Percentiles rank a stretch among this genome's conserved stretches.
Evolutionary conservation across 495 filamentous ascomycete genomes (phyloP).

Genomic region (Annulohypoxylon bovei): DNA sequence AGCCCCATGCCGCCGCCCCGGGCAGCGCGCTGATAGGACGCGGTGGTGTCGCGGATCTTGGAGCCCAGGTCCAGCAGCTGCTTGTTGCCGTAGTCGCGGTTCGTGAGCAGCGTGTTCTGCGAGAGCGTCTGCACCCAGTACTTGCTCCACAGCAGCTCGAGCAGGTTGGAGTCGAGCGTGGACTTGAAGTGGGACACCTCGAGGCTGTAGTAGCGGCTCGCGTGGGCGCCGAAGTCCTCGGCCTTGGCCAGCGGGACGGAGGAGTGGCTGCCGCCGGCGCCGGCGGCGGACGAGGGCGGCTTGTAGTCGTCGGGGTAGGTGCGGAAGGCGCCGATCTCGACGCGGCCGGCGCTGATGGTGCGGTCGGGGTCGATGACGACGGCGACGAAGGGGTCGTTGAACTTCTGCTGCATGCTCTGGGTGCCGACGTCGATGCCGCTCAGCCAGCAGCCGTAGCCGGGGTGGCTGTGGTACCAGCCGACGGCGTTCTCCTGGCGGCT

Average conservation of each 20-base stretch:
- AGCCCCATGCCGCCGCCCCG: slow-evolving; percentile 25
- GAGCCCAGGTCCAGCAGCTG: slow-evolving; percentile 88
- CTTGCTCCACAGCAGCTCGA: slow-evolving; percentile 97
- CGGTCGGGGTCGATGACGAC: slow-evolving; percentile 98
- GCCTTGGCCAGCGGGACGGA: slow-evolving; percentile 90
- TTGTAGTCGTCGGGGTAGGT: slow-evolving; percentile 86
- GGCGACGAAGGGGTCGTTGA: slow-evolving; percentile 90
- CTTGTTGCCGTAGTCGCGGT: slow-evolving; percentile 90
- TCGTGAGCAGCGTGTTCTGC: slow-evolving; percentile 91
- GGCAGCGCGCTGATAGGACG: slow-evolving; percentile 53
- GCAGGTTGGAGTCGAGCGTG: slow-evolving; percentile 81
- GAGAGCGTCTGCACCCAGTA: slow-evolving; percentile 99
- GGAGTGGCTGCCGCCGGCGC: slow-evolving; percentile 54
- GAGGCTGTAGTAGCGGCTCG: slow-evolving; percentile 86
- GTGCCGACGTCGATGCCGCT: slow-evolving; percentile 95
- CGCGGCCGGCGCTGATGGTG: slow-evolving; percentile 92
- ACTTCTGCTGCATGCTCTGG: slow-evolving; percentile 81
- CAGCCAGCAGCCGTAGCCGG: slow-evolving; percentile 98
- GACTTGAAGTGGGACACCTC: slow-evolving; percentile 94
- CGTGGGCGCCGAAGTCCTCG: slow-evolving; percentile 95
- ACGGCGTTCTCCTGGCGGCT: slow-evolving; percentile 86
- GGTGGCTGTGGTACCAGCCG: slow-evolving; percentile 98
- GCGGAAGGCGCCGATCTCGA: slow-evolving; percentile 97
- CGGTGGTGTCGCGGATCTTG: slow-evolving; percentile 75
- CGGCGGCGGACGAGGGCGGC: slow-evolving; percentile 30